A percentile compares a stretch with the other conserved stretches of the same genome.
Evolutionary conservation across 768 basidiomycete genomes (phyloP).

Genomic region (Dentipellis sp.): DNA sequence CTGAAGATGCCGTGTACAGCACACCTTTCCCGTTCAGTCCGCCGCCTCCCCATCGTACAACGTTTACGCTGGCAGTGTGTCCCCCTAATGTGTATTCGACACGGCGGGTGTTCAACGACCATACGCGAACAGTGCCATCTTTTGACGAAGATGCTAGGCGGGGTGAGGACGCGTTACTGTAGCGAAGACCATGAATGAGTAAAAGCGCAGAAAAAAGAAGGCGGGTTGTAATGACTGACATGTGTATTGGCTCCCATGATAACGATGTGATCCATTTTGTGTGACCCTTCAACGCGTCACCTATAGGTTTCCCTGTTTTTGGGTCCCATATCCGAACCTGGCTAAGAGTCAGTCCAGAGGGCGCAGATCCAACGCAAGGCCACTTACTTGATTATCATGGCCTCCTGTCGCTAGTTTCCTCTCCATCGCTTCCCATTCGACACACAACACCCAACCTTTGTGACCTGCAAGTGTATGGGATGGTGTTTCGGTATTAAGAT

Average conservation of each 20-base stretch:
- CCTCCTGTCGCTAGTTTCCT: slow-evolving; percentile 87
- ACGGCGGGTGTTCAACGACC: slow-evolving; percentile 66
- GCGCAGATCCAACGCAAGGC: neutral
- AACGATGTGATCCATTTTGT: slow-evolving; percentile 94
- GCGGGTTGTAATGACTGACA: slow-evolving; percentile 37
- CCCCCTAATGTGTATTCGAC: slow-evolving; percentile 84
- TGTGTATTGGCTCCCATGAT: slow-evolving; percentile 93
- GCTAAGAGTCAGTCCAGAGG: no score
- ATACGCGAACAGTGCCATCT: slow-evolving; percentile 92
- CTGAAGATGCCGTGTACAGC: slow-evolving; percentile 91
- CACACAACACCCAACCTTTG: slow-evolving; percentile 92
- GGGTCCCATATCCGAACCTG: slow-evolving; percentile 89
- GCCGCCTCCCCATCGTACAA: slow-evolving; percentile 93
- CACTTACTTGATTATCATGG: slow-evolving; percentile 81
- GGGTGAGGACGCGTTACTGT: slow-evolving; percentile 67
- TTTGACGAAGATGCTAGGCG: slow-evolving; percentile 94
- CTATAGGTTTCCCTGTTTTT: slow-evolving; percentile 79
- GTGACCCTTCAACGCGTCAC: slow-evolving; percentile 87
- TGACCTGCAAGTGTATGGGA: slow-evolving; percentile 84
- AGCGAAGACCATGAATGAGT: neutral
- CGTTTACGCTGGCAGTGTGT: slow-evolving; percentile 90
- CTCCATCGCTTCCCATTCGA: slow-evolving; percentile 95
- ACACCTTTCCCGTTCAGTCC: slow-evolving; percentile 56
- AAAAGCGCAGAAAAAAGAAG: neutral
- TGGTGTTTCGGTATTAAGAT: slow-evolving; percentile 87